Percentiles rank a stretch among this genome's conserved stretches.
phyloP scores from a whole-genome alignment of 768 basidiomycete species.

The Rhodotorula toruloides region DNA sequence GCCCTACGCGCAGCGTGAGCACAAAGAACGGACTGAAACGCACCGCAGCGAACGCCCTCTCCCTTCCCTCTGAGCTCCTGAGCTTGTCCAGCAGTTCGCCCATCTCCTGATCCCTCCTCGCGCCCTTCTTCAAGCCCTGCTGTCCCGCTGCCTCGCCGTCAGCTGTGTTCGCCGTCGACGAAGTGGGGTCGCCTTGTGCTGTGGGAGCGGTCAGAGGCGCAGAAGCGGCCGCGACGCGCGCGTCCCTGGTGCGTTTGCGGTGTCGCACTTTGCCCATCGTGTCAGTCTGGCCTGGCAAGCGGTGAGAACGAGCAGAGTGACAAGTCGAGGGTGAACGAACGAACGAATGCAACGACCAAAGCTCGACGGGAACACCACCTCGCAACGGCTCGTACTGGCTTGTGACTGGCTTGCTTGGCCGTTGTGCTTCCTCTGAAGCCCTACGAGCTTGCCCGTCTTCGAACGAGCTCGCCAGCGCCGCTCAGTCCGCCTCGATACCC shows the following conservation, averaged over 20 bases:
- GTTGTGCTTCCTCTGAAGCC: too few species aligned
- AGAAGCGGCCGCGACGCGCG: constrained; percentile 15
- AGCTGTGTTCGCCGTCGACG: background rate
- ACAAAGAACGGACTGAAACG: background rate
- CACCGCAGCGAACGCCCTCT: constrained; percentile 29
- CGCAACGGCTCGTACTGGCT: too few species aligned
- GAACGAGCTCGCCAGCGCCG: too few species aligned
- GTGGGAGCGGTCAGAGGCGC: constrained; percentile 18
- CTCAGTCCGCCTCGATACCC: too few species aligned
- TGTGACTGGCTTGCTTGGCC: too few species aligned
- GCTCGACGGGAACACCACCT: too few species aligned
- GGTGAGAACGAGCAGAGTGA: background rate
- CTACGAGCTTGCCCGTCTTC: too few species aligned
- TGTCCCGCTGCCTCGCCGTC: background rate
- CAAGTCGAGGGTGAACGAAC: background rate
- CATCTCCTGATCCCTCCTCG: constrained; percentile 24
- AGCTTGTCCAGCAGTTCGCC: constrained; percentile 33
- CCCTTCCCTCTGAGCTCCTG: constrained; percentile 3
- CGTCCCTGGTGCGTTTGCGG: constrained; percentile 32
- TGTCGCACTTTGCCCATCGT: constrained; percentile 33
- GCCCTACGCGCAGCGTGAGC: background rate
- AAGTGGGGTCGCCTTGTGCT: background rate
- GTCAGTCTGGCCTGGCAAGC: background rate
- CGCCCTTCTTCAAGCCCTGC: constrained; percentile 22
- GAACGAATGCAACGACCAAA: too few species aligned